Base-by-base conservation (phyloP, 768 basidiomycete genomes). In the Tylopilus subfusipes region DNA sequence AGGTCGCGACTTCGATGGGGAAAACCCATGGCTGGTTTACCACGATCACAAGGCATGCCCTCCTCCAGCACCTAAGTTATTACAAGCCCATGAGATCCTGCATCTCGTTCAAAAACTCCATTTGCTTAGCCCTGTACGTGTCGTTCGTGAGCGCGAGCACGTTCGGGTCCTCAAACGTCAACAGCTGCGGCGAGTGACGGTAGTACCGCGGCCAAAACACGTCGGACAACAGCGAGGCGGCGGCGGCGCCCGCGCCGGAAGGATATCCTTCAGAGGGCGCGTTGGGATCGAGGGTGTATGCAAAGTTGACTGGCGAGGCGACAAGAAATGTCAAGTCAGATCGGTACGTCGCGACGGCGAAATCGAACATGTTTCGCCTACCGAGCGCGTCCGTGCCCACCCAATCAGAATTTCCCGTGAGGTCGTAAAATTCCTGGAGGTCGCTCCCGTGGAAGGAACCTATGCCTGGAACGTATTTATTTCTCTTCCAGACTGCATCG, bases 381-480 rank as follows among this genome's bases (percentile, higher is more conserved):
- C 60, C 43, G 7, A 59, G 60, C 3, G 55, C 52, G 29, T 61
- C 60, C 1, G 56, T 29, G 21, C 59, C 55, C 6, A 59, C 53
- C 56, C 46, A 55, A n/a, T 61, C 62, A 14, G 50, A 4, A 27
- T 24, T 38, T 21, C 59, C 50, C 0, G 51, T 38, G 24, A 61
- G 9, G 18, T 59, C 22, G 19, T 53, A 61, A n/a, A 54, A 63
- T 16, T 54, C 56, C 19, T 57, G 54, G 5, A 63, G 53, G 9
- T 61, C 62, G 18, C 53, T 63, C 33, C 30, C 51, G 31, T 63
- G 62, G 52, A 63, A 61, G n/a, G 57, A 63, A 7, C 60, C 57
- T 22, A 63, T 11, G 7, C 48, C 60, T 0, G 57, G 53, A 13
- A 59, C 45, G 24, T 19, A 55, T 42, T 60, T 61, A 22, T 58